Conservation (phyloP, 139 green algal genomes). For the Asterochloris erici region DNA sequence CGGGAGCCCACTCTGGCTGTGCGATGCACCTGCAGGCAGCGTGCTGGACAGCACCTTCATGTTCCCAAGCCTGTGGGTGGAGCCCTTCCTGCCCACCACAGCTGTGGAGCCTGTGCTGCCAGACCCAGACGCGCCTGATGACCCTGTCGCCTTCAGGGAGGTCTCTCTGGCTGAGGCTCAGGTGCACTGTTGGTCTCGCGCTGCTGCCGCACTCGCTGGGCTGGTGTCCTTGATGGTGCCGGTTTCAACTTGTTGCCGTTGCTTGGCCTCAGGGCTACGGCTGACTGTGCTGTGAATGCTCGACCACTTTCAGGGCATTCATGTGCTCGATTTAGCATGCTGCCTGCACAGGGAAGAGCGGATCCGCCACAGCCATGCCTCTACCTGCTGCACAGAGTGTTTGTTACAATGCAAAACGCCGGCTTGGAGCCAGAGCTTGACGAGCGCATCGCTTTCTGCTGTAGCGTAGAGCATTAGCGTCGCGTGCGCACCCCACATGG, state of each 20-base stretch:
- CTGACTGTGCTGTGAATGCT: background rate
- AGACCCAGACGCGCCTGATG: background rate
- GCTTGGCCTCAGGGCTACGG: background rate
- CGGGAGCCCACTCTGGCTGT: no score
- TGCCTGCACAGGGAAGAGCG: background rate
- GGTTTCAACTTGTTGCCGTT: background rate
- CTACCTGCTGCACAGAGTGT: background rate
- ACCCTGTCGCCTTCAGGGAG: slow-evolving; percentile 24
- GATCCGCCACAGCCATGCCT: background rate
- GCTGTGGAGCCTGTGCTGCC: slow-evolving; percentile 40
- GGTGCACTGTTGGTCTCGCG: background rate
- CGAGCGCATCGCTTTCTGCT: background rate
- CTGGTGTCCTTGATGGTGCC: background rate
- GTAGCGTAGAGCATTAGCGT: background rate
- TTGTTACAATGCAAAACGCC: background rate
- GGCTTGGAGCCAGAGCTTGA: background rate
- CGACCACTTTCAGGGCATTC: background rate
- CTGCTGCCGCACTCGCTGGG: background rate
- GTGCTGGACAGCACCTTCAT: slow-evolving; percentile 21
- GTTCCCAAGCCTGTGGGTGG: slow-evolving; percentile 26
- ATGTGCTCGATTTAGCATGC: background rate
- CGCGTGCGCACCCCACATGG: background rate
- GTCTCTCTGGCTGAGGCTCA: slow-evolving; percentile 22
- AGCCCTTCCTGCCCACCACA: slow-evolving; percentile 21
- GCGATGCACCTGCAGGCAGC: background rate